Evolutionary conservation across 108 stramenopile species (phyloP), one percentile per base, ranked within the genome.

Genomic region (Skeletonema costatum): DNA sequence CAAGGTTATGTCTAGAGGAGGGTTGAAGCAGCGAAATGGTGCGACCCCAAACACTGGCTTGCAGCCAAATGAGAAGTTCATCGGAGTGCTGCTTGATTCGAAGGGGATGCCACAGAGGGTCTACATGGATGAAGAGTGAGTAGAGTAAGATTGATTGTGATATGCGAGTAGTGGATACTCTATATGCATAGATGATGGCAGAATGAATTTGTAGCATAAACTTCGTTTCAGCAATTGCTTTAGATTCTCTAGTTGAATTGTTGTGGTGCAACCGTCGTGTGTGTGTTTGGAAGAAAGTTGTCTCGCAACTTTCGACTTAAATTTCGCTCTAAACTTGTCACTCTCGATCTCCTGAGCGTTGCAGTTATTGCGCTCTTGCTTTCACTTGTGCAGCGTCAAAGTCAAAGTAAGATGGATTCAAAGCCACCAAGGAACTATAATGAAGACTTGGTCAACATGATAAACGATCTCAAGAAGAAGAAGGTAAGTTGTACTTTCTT

Each of bases 61-160:
- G 64, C 17, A 21, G n/a, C 66, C 74, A 1, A 58, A 81, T 16
- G 44, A 61, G 21, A 46, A 53, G 50, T 75, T 84, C 70, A 62
- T 82, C 41, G 84, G 83, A 50, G 84, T 84, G 5, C 69, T 39
- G 66, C 51, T 84, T 56, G 66, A 71, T 42, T 58, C 81, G 9
- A 71, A 69, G 38, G 86, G 86, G 5, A 66, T 36, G 32, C 53
- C 66, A 19, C 73, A 72, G 25, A 64, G 85, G n/a, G 81, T 83
- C 0, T 85, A 66, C 42, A 10, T 71, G 35, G 46, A 64, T 25
- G 85, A 80, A 88, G 51, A 87, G 76, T 11, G 56, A 83, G 32
- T 68, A n/a, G 76, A 81, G 31, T 39, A 36, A 25, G 66, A 7
- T 11, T 71, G 38, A 4, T 39, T 13, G 39, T 21, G 56, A 16